Percentiles rank a stretch among this genome's conserved stretches.
Evolutionary conservation across 1,284 basidiomycete genomes (phyloP).

Genomic region (Cutaneotrichosporon dermatis): DNA sequence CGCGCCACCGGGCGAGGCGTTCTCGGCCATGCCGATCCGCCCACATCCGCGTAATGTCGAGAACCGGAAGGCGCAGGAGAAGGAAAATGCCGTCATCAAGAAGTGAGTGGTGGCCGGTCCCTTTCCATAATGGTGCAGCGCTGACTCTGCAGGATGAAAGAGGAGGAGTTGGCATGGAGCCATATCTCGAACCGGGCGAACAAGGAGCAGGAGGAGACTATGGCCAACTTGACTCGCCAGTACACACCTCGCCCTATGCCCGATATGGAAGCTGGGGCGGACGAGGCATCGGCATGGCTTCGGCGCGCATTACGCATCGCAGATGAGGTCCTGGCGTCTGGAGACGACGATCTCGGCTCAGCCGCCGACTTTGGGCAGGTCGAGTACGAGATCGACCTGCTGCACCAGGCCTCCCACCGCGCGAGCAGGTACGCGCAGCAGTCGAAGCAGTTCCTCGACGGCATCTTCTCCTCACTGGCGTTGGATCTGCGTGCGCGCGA

Average conservation of each 20-base stretch:
- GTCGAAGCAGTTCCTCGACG: conserved; percentile 45
- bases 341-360: conserved; percentile 26
- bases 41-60: conserved; percentile 46
- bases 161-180: conserved; percentile 44
- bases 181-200: conserved; percentile 34
- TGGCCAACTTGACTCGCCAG: conserved; percentile 8
- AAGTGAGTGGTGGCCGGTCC: too few relatives aligned
- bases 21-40: conserved; percentile 19
- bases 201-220: conserved; percentile 3
- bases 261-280: conserved; percentile 23
- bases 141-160: conserved; percentile 26
- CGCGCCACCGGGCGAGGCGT: conserved; percentile 22
- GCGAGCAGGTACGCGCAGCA: conserved; percentile 44
- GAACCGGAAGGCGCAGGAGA: conserved; percentile 36
- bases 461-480: conserved; percentile 45
- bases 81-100: conserved; percentile 34
- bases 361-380: conserved; percentile 41
- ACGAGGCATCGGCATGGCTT: conserved; percentile 29
- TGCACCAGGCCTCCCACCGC: conserved; percentile 41
- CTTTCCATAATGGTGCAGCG: too few relatives aligned
- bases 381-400: conserved; percentile 47
- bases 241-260: too few relatives aligned
- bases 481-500: conserved; percentile 40
- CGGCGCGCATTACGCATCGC: conserved; percentile 30
- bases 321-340: conserved; percentile 30